Base-by-base conservation (phyloP, 768 basidiomycete genomes). In the Phaeotremella fagi region DNA sequence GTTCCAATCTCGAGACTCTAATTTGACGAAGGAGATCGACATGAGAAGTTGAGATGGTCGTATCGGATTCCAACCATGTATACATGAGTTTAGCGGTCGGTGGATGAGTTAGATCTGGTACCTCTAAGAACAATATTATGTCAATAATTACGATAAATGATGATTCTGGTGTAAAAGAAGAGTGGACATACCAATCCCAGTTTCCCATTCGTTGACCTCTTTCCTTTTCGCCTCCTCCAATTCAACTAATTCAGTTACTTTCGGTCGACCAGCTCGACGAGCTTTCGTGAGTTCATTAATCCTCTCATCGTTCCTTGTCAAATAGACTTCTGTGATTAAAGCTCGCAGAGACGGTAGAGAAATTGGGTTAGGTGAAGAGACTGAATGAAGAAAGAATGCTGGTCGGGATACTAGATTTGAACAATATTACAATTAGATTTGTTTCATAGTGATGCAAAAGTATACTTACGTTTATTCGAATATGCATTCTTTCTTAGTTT, bases 81-180 rank as follows among this genome's bases (percentile, higher is more conserved):
- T 68, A 67, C 26, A 75, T 57, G 25, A 74, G 57, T 14, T 55
- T 60, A 45, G 55, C 55, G 3, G 72, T 73, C 12, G 63, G 60
- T 7, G 52, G 42, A 53, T 75, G 63, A 22, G 73, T 74, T 46
- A 75, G 52, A 57, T 75, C 75, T 25, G 67, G 69, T 4, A 73
- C 66, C 45, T 73, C 73, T 70, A 54, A 18, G 14, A 3, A 12
- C 24, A 25, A n/a, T n/a, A n/a, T n/a, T n/a, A n/a, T n/a, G n/a
- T n/a, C n/a, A n/a, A n/a, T n/a, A n/a, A n/a, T n/a, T n/a, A n/a
- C n/a, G 9, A 33, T 7, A 7, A 33, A 7, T 33, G 31, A 33
- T 33, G 7, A 7, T 7, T 33, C 31, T 33, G 31, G 38, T 6
- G 5, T 16, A 14, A 38, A 44, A 27, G 3, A 28, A 7, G 38